A percentile compares a stretch with the other conserved stretches of the same genome.
These are phyloP conservation scores for Apiotrichum porosum DNA, from an alignment of 1,284 basidiomycete genomes.

Conservation along the genomic window DNA sequence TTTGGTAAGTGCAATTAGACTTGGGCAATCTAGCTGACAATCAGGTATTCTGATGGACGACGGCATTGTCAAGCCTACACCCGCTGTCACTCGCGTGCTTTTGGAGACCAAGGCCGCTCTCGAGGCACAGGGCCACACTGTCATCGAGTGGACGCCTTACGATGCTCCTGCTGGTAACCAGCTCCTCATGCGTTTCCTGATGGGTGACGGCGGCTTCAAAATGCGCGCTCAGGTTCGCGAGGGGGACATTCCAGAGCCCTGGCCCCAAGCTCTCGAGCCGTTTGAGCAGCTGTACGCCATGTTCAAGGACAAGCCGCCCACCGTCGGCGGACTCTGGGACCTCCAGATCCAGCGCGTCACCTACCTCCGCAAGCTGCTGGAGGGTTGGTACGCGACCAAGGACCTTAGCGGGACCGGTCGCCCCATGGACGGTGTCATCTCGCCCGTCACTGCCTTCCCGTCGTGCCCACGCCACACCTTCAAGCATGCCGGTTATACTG, in stretches of 20 bases:
- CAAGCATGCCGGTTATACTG: constrained; percentile 12
- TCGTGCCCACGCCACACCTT: constrained; percentile 7
- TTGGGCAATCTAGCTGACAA: constrained; percentile 31
- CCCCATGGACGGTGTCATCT: constrained; percentile 17
- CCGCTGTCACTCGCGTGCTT: constrained; percentile 63
- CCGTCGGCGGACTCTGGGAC: constrained; percentile 12
- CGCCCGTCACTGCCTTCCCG: constrained; percentile 7
- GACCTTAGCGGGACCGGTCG: constrained; percentile 12
- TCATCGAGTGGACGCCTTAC: constrained; percentile 41
- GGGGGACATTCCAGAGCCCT: constrained; percentile 14
- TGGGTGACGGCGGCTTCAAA: constrained; percentile 12
- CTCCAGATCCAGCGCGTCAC: constrained; percentile 6
- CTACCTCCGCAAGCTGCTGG: constrained; percentile 12
- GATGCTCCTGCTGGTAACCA: constrained; percentile 1
- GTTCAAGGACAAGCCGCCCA: constrained; percentile 8
- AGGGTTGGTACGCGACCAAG: constrained; percentile 5
- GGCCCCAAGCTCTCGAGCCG: constrained; percentile 8
- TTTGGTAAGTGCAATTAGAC: constrained; percentile 7
- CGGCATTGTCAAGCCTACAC: constrained; percentile 59
- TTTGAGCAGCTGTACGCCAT: constrained; percentile 3
- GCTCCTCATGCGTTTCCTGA: constrained; percentile 6
- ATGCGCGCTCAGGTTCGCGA: constrained; percentile 1
- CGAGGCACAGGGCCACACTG: constrained; percentile 59
- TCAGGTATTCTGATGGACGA: constrained; percentile 53
- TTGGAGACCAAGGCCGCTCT: constrained; percentile 58